Evolutionary conservation across 768 basidiomycete genomes (phyloP), one percentile per base, ranked within the genome.

Genomic region (Boletellus emodensis): DNA sequence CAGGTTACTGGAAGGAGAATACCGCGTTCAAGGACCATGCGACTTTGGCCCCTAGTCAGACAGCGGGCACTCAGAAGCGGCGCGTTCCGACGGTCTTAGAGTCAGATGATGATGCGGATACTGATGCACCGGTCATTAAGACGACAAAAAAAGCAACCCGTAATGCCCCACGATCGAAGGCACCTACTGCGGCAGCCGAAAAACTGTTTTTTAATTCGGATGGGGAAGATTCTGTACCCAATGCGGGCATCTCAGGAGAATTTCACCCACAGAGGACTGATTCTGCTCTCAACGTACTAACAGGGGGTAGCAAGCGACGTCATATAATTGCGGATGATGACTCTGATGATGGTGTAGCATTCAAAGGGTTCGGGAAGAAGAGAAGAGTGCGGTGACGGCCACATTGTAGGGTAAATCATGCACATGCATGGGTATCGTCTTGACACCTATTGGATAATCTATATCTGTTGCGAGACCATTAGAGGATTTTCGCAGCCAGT

Each of bases 321-420:
- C 69, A 72, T 30, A 65, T 76, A 11, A 65, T 82, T 33, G 68
- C 75, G 4, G 81, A 82, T 49, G 84, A 87, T 58, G 85, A 85
- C 62, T 85, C 83, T 10, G 87, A 87, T 58, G 82, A 87, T 50
- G 85, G 76, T 6, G 78, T 75, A 26, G 79, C 81, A n/a, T 88
- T 88, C 70, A 79, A 78, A 55, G 85, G 85, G 6, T 85, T 85
- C 56, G 70, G 59, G 44, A 71, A 61, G 62, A 71, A 65, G 62
- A 57, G 45, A 32, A 54, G 56, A 32, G 32, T 50, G 22, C 47
- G 52, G 41, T 61, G 36, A 40, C 9, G 6, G 40, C 44, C 1
- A 18, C 20, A 20, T 20, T 3, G 20, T 20, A 6, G 14, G 5
- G 9, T 40, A 7, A 6, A 26, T 40, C 40, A 40, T 24, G 17